These are phyloP conservation scores for Starmerella ratchasimensis DNA, from an alignment of 805 yeast genomes.

Conservation along the genomic window DNA sequence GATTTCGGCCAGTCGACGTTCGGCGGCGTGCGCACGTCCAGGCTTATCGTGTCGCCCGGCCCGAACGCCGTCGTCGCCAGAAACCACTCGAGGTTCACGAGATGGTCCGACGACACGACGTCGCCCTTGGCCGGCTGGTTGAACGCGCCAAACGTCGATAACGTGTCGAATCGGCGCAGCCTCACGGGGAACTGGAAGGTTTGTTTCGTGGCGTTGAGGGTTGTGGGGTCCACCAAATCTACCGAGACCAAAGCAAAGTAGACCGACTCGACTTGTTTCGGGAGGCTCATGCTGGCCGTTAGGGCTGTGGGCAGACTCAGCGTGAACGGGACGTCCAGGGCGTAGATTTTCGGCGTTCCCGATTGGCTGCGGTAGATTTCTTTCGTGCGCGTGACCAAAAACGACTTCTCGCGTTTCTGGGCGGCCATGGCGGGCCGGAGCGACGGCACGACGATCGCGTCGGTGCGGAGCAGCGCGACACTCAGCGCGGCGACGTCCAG, in stretches of 20 bases:
- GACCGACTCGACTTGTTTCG: constrained; percentile 24
- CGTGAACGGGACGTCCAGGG: constrained; percentile 30
- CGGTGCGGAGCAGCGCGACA: constrained; percentile 30
- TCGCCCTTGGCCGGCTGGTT: constrained; percentile 22
- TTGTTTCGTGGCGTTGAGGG: constrained; percentile 1
- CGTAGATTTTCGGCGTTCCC: constrained; percentile 18
- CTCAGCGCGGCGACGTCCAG: constrained; percentile 19
- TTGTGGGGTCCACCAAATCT: constrained; percentile 2
- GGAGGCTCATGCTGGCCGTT: constrained; percentile 27
- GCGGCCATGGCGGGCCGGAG: constrained; percentile 24
- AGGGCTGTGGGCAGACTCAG: constrained; percentile 26
- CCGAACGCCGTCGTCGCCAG: constrained; percentile 29
- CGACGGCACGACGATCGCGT: constrained; percentile 26
- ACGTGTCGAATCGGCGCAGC: constrained; percentile 28
- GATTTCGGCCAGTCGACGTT: constrained; percentile 30
- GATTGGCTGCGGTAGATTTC: constrained; percentile 14
- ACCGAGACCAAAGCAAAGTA: constrained; percentile 28
- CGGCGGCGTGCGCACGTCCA: constrained; percentile 24
- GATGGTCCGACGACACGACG: constrained; percentile 26
- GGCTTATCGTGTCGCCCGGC: constrained; percentile 27
- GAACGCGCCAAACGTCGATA: constrained; percentile 29
- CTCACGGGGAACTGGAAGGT: constrained; percentile 27
- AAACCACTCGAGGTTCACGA: constrained; percentile 25
- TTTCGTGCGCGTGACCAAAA: constrained; percentile 25
- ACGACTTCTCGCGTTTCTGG: constrained; percentile 27